Conservation (phyloP, 345 rosid species). For the Nephelium lappaceum region DNA sequence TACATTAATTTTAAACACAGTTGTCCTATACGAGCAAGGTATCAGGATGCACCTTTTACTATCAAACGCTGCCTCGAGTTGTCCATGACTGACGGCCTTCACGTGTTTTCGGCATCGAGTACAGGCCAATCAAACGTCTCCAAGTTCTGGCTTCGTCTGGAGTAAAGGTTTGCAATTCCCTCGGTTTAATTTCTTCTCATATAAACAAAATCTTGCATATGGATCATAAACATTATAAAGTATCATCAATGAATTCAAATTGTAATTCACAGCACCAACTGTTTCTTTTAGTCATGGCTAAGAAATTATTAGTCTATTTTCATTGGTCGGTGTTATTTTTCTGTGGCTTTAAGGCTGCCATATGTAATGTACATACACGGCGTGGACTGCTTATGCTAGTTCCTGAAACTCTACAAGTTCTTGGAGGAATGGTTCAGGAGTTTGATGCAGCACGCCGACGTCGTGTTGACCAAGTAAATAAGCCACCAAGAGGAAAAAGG, state of each 20-base stretch:
- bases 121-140: slow-evolving; percentile 86
- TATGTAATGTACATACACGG: slow-evolving; percentile 73
- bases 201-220: no score
- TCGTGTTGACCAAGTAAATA: slow-evolving; percentile 79
- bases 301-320: slow-evolving; percentile 1
- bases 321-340: neutral
- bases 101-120: slow-evolving; percentile 92
- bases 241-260: no score
- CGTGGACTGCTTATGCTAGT: slow-evolving; percentile 84
- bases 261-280: no score
- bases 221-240: no score
- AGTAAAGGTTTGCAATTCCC: slow-evolving; percentile 53
- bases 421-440: slow-evolving; percentile 85
- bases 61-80: slow-evolving; percentile 88
- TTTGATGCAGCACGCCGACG: slow-evolving; percentile 71
- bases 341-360: slow-evolving; percentile 55
- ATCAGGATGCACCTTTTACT: slow-evolving; percentile 66
- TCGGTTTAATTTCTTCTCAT: no score
- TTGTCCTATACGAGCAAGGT: slow-evolving; percentile 73
- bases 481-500: slow-evolving; percentile 98
- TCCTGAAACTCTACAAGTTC: slow-evolving; percentile 79
- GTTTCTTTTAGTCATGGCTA: no score
- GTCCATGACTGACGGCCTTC: slow-evolving; percentile 91
- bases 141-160: slow-evolving; percentile 79
- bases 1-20: no score